phyloP scores from a whole-genome alignment of 257 asterid species.

The Ajuga chamaepitys region DNA sequence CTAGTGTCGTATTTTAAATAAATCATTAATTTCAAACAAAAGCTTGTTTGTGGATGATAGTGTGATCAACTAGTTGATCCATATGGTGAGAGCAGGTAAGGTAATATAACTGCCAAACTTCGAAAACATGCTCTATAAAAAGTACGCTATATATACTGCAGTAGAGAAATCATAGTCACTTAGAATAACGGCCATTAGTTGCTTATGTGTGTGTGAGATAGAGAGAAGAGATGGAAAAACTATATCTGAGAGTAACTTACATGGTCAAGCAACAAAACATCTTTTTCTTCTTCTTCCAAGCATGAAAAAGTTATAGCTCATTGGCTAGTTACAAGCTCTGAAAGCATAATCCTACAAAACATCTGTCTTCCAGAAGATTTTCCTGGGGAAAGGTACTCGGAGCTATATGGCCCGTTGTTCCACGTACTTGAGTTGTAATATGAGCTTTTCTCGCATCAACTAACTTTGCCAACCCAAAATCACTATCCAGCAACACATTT shows the following conservation, averaged over 20 bases:
- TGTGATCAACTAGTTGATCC: background rate
- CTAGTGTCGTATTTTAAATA: background rate
- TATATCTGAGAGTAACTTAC: constrained; percentile 36
- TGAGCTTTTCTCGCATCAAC: constrained; percentile 71
- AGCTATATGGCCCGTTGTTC: constrained; percentile 98
- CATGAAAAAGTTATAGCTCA: constrained; percentile 91
- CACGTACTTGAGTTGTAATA: constrained; percentile 91
- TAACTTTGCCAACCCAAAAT: constrained; percentile 87
- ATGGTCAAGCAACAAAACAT: constrained; percentile 81
- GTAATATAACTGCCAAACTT: background rate
- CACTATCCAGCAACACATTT: constrained; percentile 83
- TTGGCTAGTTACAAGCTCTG: constrained; percentile 90
- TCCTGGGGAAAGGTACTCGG: constrained; percentile 93
- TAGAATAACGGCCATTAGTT: background rate
- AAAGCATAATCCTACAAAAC: constrained; percentile 82
- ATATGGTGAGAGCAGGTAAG: background rate
- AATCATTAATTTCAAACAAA: background rate
- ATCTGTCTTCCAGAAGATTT: constrained; percentile 87
- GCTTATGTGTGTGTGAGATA: too few species aligned
- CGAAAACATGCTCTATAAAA: background rate
- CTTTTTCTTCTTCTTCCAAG: constrained; percentile 93
- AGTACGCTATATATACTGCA: background rate
- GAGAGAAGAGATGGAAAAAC: background rate
- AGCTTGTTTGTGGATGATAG: background rate
- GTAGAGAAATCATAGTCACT: too few species aligned